Percentiles rank a stretch among this genome's conserved stretches.
phyloP scores from a whole-genome alignment of 139 green algal genomes.

The Protoeuglena noctilucae region DNA sequence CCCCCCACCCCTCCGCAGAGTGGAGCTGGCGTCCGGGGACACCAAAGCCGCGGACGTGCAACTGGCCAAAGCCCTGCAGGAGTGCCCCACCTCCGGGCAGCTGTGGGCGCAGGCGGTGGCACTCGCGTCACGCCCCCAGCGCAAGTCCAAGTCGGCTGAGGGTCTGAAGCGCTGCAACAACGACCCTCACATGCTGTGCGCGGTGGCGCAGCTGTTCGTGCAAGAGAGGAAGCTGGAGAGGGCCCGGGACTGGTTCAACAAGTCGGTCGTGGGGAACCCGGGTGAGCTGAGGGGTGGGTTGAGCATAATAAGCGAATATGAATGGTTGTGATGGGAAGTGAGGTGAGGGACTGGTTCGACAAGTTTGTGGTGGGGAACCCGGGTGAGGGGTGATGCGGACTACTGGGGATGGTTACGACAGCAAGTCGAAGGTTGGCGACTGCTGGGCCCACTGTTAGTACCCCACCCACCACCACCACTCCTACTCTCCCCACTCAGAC shows the following conservation, averaged over 20 bases:
- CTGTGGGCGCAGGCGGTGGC: constrained; percentile 75
- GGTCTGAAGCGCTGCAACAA: constrained; percentile 80
- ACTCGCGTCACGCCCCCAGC: constrained; percentile 67
- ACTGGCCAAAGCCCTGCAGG: constrained; percentile 81
- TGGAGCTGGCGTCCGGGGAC: constrained; percentile 10
- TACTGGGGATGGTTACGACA: neutral
- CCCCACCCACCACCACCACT: neutral
- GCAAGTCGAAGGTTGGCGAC: neutral
- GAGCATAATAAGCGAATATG: no score
- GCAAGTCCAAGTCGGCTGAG: constrained; percentile 65
- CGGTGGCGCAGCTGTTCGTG: constrained; percentile 83
- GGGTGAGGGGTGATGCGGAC: neutral
- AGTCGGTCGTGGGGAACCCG: neutral
- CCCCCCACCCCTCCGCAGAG: no score
- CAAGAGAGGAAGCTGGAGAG: constrained; percentile 64
- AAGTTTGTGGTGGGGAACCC: neutral
- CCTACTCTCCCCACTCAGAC: constrained; percentile 49
- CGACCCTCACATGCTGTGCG: constrained; percentile 30
- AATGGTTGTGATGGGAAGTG: neutral
- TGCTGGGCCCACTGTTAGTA: neutral
- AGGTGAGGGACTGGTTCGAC: neutral
- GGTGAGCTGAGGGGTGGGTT: neutral
- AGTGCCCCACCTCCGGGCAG: constrained; percentile 66
- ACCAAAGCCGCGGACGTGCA: constrained; percentile 52
- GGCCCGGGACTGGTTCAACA: constrained; percentile 15